phyloP scores from a whole-genome alignment of 2,329 filamentous ascomycete species.

The Calcarisporium arbuscula region DNA sequence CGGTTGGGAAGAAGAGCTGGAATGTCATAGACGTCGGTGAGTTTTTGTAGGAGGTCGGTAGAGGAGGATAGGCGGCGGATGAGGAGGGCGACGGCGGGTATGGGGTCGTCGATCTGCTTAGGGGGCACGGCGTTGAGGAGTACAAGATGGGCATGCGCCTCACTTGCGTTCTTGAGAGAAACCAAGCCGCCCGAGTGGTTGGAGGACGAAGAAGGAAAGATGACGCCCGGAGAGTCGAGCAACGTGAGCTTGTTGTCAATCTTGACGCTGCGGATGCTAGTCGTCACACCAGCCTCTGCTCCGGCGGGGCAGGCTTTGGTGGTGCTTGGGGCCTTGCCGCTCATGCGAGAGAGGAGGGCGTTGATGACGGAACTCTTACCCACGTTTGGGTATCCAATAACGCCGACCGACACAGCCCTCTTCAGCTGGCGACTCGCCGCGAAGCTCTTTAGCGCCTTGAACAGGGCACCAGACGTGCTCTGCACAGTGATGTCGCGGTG shows the following conservation, averaged over 20 bases:
- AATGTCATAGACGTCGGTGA: slow-evolving; percentile 78
- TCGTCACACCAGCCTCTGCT: slow-evolving; percentile 89
- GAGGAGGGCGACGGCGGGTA: slow-evolving; percentile 81
- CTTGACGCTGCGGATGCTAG: slow-evolving; percentile 81
- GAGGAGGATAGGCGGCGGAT: slow-evolving; percentile 71
- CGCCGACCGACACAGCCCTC: slow-evolving; percentile 82
- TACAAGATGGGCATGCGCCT: slow-evolving; percentile 77
- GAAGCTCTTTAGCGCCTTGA: slow-evolving; percentile 85
- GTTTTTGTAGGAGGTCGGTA: slow-evolving; percentile 66
- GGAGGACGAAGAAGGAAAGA: slow-evolving; percentile 67
- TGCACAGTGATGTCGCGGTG: slow-evolving; percentile 85
- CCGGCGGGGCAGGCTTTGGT: slow-evolving; percentile 73
- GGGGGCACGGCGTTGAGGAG: slow-evolving; percentile 89
- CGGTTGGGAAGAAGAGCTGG: slow-evolving; percentile 65
- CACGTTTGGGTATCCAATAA: slow-evolving; percentile 94
- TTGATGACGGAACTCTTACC: slow-evolving; percentile 97
- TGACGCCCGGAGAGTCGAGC: slow-evolving; percentile 89
- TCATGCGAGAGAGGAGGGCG: slow-evolving; percentile 72
- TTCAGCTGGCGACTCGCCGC: slow-evolving; percentile 79
- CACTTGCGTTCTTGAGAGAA: slow-evolving; percentile 53
- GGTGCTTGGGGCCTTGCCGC: slow-evolving; percentile 52
- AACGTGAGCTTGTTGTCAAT: slow-evolving; percentile 91
- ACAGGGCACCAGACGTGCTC: slow-evolving; percentile 76
- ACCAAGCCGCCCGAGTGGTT: slow-evolving; percentile 33
- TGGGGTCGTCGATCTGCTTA: slow-evolving; percentile 87